phyloP scores from a whole-genome alignment of 73 alveolate species.

The Paraurostyla sp. region DNA sequence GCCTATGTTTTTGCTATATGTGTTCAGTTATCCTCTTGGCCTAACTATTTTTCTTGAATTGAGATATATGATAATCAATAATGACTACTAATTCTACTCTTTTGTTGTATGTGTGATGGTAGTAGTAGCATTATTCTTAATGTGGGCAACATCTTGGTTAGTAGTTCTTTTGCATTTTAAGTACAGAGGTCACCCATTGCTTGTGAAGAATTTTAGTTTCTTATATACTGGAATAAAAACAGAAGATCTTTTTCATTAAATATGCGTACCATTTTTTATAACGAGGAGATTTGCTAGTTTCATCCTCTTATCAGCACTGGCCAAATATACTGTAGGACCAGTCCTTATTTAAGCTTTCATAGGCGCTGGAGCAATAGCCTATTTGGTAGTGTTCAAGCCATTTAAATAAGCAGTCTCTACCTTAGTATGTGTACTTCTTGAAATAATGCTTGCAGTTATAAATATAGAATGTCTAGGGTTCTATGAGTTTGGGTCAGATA shows the following conservation, averaged over 20 bases:
- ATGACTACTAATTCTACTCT: constrained; percentile 40
- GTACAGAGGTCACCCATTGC: constrained; percentile 10
- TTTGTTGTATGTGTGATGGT: neutral
- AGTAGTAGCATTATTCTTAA: neutral
- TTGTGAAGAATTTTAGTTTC: neutral
- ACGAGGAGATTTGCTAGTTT: constrained; percentile 4
- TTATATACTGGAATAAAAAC: neutral
- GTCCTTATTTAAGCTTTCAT: neutral
- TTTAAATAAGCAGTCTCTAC: neutral
- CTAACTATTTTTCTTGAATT: neutral
- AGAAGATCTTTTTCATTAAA: neutral
- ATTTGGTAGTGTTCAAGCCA: constrained; percentile 7
- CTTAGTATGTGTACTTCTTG: neutral
- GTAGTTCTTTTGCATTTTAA: constrained; percentile 13
- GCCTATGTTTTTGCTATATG: constrained; percentile 1
- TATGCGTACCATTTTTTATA: constrained; percentile 11
- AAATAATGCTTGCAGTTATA: neutral
- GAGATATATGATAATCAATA: neutral
- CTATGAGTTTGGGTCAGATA: neutral
- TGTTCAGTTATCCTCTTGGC: neutral
- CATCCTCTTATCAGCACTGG: neutral
- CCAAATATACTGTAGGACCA: constrained; percentile 8
- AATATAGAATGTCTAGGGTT: neutral
- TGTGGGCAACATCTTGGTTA: neutral
- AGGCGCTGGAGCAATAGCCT: neutral